These are phyloP conservation scores for Fusarium mangiferae DNA, from an alignment of 2,329 filamentous ascomycete genomes.

Conservation along the genomic window DNA sequence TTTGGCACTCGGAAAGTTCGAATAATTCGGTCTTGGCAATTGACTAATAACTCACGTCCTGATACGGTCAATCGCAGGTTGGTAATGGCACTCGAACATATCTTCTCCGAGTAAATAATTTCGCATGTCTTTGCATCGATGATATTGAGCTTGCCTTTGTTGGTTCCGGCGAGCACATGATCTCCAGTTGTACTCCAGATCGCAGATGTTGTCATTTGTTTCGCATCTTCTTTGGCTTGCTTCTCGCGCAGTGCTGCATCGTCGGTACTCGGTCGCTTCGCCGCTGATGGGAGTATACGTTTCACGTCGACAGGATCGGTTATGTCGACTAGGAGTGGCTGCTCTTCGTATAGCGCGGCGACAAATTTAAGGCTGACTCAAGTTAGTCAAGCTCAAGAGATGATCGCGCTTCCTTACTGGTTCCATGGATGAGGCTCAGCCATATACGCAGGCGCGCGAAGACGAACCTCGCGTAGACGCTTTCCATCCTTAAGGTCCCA, in stretches of 20 bases:
- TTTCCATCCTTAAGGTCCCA: slow-evolving; percentile 85
- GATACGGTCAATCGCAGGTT: slow-evolving; percentile 84
- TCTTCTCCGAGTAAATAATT: slow-evolving; percentile 88
- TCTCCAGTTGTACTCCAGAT: slow-evolving; percentile 88
- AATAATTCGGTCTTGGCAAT: slow-evolving; percentile 94
- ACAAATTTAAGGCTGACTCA: slow-evolving; percentile 77
- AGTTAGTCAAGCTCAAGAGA: slow-evolving; percentile 31
- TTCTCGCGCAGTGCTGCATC: slow-evolving; percentile 80
- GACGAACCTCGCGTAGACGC: slow-evolving; percentile 84
- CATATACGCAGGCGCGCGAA: slow-evolving; percentile 93
- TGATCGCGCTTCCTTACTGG: slow-evolving; percentile 64
- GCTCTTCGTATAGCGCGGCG: slow-evolving; percentile 91
- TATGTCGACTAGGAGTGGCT: slow-evolving; percentile 88
- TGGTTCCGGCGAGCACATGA: slow-evolving; percentile 92
- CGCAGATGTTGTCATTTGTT: slow-evolving; percentile 92
- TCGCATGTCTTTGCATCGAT: slow-evolving; percentile 84
- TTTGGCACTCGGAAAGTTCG: slow-evolving; percentile 92
- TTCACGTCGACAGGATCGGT: slow-evolving; percentile 76
- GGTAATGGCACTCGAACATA: slow-evolving; percentile 88
- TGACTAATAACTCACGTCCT: slow-evolving; percentile 88
- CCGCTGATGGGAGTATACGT: slow-evolving; percentile 81
- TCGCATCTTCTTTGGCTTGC: slow-evolving; percentile 89
- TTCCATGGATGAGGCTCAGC: slow-evolving; percentile 94
- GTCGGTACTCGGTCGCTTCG: slow-evolving; percentile 77
- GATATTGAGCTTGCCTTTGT: slow-evolving; percentile 95